These are phyloP conservation scores for Allium sativum DNA, from an alignment of 106 monocot species.

Conservation along the genomic window DNA sequence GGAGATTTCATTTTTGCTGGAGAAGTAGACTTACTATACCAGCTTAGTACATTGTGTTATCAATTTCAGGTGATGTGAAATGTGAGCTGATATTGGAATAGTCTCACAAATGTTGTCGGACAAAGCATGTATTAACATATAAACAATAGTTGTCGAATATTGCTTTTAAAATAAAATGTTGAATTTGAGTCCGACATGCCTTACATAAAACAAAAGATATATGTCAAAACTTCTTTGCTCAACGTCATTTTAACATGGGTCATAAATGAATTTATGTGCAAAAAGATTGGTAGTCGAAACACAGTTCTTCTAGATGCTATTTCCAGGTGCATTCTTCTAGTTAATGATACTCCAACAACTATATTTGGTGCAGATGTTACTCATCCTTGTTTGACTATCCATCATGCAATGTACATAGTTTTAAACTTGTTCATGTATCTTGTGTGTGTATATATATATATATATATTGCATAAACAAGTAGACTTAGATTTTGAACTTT, in stretches of 20 bases:
- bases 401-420: no score
- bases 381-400: no score
- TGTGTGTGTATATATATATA: no score
- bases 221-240: no score
- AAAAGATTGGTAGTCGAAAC: slow-evolving; percentile 55
- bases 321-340: slow-evolving; percentile 24
- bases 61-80: slow-evolving; percentile 53
- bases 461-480: no score
- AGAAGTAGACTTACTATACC: no score
- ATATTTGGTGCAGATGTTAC: slow-evolving; percentile 81
- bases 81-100: slow-evolving; percentile 69
- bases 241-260: no score
- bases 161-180: slow-evolving; percentile 69
- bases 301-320: slow-evolving; percentile 42
- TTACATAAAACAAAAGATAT: background rate
- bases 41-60: background rate
- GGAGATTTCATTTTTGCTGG: slow-evolving; percentile 18
- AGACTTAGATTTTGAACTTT: no score
- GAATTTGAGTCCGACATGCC: slow-evolving; percentile 13
- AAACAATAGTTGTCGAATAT: slow-evolving; percentile 68
- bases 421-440: no score
- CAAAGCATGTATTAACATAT: slow-evolving; percentile 43
- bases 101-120: slow-evolving; percentile 72
- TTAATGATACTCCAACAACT: slow-evolving; percentile 39
- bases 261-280: background rate